These are phyloP conservation scores for Chlorella variabilis DNA, from an alignment of 163 green algal species.

Conservation along the genomic window DNA sequence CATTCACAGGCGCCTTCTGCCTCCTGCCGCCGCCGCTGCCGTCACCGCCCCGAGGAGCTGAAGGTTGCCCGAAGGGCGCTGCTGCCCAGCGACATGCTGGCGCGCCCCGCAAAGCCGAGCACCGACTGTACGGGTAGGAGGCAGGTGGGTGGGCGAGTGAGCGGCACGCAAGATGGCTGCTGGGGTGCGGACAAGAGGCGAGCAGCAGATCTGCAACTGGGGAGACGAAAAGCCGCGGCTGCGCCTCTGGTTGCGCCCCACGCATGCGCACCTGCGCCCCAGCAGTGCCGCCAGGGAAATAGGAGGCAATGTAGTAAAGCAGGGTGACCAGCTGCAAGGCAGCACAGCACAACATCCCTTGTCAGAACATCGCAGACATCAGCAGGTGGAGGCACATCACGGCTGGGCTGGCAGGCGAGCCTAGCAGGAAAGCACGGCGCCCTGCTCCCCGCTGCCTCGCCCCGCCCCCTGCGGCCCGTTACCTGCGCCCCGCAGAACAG, in stretches of 20 bases:
- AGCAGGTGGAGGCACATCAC: not conserved
- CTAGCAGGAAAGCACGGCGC: no score
- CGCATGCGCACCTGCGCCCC: conserved; percentile 51
- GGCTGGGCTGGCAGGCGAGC: no score
- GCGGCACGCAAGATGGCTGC: no score
- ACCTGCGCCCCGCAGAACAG: conserved; percentile 71
- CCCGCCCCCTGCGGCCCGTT: no score
- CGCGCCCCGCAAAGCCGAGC: conserved; percentile 32
- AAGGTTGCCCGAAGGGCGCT: conserved; percentile 26
- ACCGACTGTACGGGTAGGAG: conserved; percentile 48
- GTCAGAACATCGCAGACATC: not conserved
- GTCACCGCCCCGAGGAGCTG: not conserved
- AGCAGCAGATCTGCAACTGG: no score
- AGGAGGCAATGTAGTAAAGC: conserved; percentile 70
- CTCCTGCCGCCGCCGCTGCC: no score
- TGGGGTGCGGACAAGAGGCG: no score
- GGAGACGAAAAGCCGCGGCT: not conserved
- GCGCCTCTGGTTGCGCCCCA: no score
- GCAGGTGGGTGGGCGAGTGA: not conserved
- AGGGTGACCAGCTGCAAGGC: conserved; percentile 61
- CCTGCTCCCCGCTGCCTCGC: not conserved
- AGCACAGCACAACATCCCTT: not conserved
- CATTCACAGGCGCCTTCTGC: no score
- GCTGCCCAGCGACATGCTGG: conserved; percentile 38
- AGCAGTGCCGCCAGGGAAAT: conserved; percentile 67